phyloP scores from a whole-genome alignment of 441 rosid genomes.

The Cnidoscolus chayamansa region DNA sequence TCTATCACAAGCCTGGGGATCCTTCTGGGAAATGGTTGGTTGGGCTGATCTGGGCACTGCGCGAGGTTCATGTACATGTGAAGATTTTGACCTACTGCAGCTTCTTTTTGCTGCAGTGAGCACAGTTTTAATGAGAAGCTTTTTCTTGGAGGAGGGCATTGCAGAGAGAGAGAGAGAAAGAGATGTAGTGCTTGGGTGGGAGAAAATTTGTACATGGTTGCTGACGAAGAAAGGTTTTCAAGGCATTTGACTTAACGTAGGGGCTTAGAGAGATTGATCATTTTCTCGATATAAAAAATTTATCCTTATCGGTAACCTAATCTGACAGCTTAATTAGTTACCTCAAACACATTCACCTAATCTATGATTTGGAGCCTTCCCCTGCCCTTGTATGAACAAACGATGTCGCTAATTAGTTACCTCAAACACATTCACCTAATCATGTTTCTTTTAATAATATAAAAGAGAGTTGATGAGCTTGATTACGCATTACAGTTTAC shows the following conservation, averaged over 20 bases:
- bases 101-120: conserved; percentile 19
- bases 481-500: too few relatives aligned
- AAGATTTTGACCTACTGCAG: conserved; percentile 35
- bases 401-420: too few relatives aligned
- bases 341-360: not conserved
- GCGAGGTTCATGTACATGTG: conserved; percentile 32
- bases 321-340: not conserved
- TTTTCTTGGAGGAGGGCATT: conserved; percentile 38
- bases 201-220: not conserved
- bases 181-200: not conserved
- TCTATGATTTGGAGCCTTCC: too few relatives aligned
- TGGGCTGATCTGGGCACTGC: conserved; percentile 4
- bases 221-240: not conserved
- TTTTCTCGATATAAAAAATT: not conserved
- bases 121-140: conserved; percentile 28
- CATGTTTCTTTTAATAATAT: too few relatives aligned
- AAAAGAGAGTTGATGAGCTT: too few relatives aligned
- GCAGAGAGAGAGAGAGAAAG: not conserved
- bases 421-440: too few relatives aligned
- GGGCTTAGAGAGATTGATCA: not conserved
- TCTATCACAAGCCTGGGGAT: conserved; percentile 9
- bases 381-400: too few relatives aligned
- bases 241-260: conserved; percentile 9
- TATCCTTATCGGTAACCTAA: not conserved
- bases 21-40: not conserved